Conservation (phyloP, 495 filamentous ascomycete genomes). For the Hypoxylon rickii region DNA sequence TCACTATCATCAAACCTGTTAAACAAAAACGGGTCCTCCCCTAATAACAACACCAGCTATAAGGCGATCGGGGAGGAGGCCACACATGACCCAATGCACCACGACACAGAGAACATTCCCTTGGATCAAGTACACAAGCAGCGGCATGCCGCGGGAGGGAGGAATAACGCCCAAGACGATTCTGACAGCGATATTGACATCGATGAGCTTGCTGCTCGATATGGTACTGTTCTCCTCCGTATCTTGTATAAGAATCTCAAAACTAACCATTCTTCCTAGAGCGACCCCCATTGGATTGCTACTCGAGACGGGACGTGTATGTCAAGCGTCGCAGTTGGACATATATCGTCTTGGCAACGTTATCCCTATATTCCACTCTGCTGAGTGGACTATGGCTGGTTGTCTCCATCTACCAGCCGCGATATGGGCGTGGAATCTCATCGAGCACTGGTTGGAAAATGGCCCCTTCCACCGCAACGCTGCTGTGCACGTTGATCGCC, state of each 20-base stretch:
- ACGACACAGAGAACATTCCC: constrained; percentile 1
- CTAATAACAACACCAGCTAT: constrained; percentile 11
- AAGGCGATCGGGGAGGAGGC: constrained; percentile 13
- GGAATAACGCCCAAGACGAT: neutral
- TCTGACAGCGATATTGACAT: constrained; percentile 6
- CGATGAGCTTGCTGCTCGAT: constrained; percentile 23
- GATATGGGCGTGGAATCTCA: constrained; percentile 60
- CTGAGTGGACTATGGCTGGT: constrained; percentile 68
- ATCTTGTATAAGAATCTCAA: neutral
- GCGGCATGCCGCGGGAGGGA: neutral
- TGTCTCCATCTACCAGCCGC: constrained; percentile 61
- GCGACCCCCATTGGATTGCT: constrained; percentile 33
- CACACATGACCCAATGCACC: neutral
- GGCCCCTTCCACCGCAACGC: constrained; percentile 59
- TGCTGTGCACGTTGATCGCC: constrained; percentile 66
- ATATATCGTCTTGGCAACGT: constrained; percentile 57
- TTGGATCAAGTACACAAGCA: constrained; percentile 10
- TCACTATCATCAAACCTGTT: too few relatives aligned
- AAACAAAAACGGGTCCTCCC: too few relatives aligned
- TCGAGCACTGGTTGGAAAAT: constrained; percentile 51
- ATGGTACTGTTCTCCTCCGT: constrained; percentile 9
- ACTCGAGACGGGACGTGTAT: constrained; percentile 41
- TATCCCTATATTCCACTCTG: constrained; percentile 69
- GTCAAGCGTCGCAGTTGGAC: constrained; percentile 58
- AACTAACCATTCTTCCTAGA: constrained; percentile 12